Evolutionary conservation across 1,284 basidiomycete species (phyloP), one percentile per base, ranked within the genome.

Genomic region (Pseudomicrostroma phylloplanum): DNA sequence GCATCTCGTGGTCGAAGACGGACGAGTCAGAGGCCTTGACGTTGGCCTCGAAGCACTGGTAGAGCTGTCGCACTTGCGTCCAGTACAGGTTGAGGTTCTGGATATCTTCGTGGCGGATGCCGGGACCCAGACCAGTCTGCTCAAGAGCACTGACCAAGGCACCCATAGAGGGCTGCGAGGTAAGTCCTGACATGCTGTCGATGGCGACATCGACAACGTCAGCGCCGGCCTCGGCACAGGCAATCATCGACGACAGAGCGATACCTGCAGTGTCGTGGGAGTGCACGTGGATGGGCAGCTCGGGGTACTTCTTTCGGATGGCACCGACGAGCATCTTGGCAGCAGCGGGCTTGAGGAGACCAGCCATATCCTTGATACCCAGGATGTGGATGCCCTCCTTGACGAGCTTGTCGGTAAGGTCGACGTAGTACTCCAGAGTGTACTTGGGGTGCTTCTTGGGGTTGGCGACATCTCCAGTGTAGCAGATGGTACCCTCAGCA

Each of bases 1-100:
- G 96, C 96, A 99, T 99, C 83, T 98, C 93, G 83, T 98, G 96
- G 79, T 94, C 93, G 79, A 97, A 98, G 65, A 97, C 93, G 82
- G 90, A 92, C 55, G 76, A 78, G 71, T 81, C 80, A 54, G 92
- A 94, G 26, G 93, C 91, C 67, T 92, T 88, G 74, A 99, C 93
- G 78, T 97, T 97, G 67, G 94, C 96, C 82, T 98, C 96, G 84
- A 99, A 99, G 83, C 92, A 96, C 78, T 85, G 82, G 83, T 99
- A 99, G 62, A 98, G 86, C 82, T 91, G 83, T 74, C 96, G 89
- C 79, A 97, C 90, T 83, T 97, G 93, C 68, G 88, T 90, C 96
- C 96, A 99, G 84, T 99, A 99, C 66, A 89, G 82, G 85, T 99
- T 98, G 74, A 99, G 86, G 48, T 92, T 89, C 80, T 96, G 94